These are phyloP conservation scores for Fusarium lateritium DNA, from an alignment of 2,329 filamentous ascomycete species.

Conservation along the genomic window DNA sequence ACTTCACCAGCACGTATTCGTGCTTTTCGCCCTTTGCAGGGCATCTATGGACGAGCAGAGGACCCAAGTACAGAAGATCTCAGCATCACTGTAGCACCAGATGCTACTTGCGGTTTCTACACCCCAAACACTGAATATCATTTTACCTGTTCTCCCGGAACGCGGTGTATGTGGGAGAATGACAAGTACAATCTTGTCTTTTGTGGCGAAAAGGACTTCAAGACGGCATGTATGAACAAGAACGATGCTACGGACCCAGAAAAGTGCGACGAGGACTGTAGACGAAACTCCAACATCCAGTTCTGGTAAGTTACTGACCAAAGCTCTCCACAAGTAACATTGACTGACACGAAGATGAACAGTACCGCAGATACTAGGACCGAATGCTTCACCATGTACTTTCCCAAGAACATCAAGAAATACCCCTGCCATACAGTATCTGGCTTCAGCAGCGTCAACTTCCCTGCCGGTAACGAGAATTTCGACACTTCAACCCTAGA, in stretches of 20 bases:
- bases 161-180: slow-evolving; percentile 33
- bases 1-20: slow-evolving; percentile 13
- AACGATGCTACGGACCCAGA: slow-evolving; percentile 14
- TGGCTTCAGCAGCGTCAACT: slow-evolving; percentile 28
- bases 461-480: slow-evolving; percentile 9
- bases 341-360: not conserved
- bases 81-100: slow-evolving; percentile 15
- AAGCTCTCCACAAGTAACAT: too few species aligned
- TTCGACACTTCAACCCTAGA: slow-evolving; percentile 4
- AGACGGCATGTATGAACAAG: slow-evolving; percentile 24
- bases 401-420: slow-evolving; percentile 16
- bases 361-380: slow-evolving; percentile 15
- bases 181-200: slow-evolving; percentile 37
- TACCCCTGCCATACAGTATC: slow-evolving; percentile 12
- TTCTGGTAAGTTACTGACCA: slow-evolving; percentile 23
- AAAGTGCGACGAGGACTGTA: slow-evolving; percentile 33
- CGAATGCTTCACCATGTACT: slow-evolving; percentile 33
- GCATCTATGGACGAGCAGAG: slow-evolving; percentile 18
- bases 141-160: slow-evolving; percentile 19
- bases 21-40: slow-evolving; percentile 4
- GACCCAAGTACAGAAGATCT: slow-evolving; percentile 16
- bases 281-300: slow-evolving; percentile 29
- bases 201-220: slow-evolving; percentile 20
- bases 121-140: slow-evolving; percentile 14
- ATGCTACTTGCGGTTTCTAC: slow-evolving; percentile 27